phyloP scores from a whole-genome alignment of 768 basidiomycete species.

The Rhizopogon vulgaris region DNA sequence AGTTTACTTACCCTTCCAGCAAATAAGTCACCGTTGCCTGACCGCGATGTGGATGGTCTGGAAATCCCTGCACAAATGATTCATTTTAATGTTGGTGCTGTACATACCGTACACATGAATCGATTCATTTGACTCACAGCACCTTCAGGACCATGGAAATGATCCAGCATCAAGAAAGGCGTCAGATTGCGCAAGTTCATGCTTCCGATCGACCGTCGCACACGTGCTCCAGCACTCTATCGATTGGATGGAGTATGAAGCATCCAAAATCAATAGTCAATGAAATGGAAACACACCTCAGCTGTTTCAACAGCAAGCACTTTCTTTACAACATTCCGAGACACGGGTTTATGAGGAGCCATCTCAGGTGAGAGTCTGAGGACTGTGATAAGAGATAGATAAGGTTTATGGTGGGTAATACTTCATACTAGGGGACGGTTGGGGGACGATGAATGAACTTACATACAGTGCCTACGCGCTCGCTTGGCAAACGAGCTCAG shows the following conservation, averaged over 20 bases:
- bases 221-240: constrained; percentile 75
- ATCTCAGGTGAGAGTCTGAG: constrained; percentile 14
- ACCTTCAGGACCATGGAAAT: constrained; percentile 66
- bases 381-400: not conserved
- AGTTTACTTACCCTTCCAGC: constrained; percentile 57
- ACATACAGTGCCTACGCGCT: not conserved
- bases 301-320: constrained; percentile 71
- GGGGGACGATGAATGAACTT: not conserved
- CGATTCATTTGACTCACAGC: constrained; percentile 43
- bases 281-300: constrained; percentile 45
- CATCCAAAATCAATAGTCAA: not conserved
- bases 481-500: not conserved
- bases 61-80: constrained; percentile 57
- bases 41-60: constrained; percentile 90
- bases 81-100: not conserved
- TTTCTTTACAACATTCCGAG: constrained; percentile 68
- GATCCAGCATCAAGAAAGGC: constrained; percentile 88
- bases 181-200: constrained; percentile 69
- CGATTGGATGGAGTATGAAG: not conserved
- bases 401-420: not conserved
- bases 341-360: constrained; percentile 33
- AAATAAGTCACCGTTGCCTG: constrained; percentile 89
- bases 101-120: not conserved
- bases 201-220: constrained; percentile 83
- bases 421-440: not conserved